Evolutionary conservation across 2,329 filamentous ascomycete species (phyloP), one percentile per base, ranked within the genome.

Genomic region (Aspergillus luchuensis): DNA sequence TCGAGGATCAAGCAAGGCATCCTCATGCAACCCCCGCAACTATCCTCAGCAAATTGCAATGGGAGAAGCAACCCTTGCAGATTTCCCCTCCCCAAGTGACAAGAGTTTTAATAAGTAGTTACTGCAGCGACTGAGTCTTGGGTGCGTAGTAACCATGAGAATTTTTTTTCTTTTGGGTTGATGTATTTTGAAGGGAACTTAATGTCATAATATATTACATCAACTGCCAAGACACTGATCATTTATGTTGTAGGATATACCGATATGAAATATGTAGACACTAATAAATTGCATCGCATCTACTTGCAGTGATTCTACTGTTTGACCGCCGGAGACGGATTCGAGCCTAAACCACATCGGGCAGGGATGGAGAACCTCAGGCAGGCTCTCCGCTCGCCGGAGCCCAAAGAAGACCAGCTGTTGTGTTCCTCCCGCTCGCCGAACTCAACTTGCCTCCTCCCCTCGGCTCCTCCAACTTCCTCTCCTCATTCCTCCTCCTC

Each of bases 321-420:
- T 36, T 13, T 36, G 47, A 10, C 25, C 25, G 47, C 41, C 41
- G 45, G 45, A 45, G 36, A 41, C 33, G 19, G 43, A 11, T 17
- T 33, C 7, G 11, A 6, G 43, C 28, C 62, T 66, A 67, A 58
- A 48, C 63, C 60, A 28, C 4, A 62, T 63, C 30, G 19, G 54
- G 65, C 21, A 60, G 56, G 43, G 30, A 58, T 4, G 41, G 41
- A 45, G 19, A 21, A 21, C 17, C 47, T 36, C 33, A 36, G 33
- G 33, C 33, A 13, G 4, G 25, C 56, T 60, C 63, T 66, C 63
- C 59, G 59, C 61, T 59, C 58, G 57, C 57, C 39, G 51, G 43
- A 47, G 13, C 52, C 33, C 28, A 61, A 59, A 65, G 58, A 63
- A 63, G 63, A 64, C 59, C 60, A 60, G 62, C 61, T 64, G 61